phyloP scores from a whole-genome alignment of 1,139 yeast genomes.

The Candida glucosophila region DNA sequence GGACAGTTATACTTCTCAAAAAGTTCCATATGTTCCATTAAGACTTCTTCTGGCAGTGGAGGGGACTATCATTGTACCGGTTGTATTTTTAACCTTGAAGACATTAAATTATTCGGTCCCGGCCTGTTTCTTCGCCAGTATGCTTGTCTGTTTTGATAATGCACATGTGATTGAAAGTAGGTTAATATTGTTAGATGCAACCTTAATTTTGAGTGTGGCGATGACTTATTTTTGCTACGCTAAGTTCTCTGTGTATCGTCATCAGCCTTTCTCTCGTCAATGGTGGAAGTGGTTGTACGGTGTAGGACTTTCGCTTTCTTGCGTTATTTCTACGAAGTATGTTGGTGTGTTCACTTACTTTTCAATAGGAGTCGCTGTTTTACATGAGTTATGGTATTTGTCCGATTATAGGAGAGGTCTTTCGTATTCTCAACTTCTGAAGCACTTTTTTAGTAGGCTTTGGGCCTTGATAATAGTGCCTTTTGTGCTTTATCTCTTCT shows the following conservation, averaged over 20 bases:
- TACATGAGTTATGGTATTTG: constrained; percentile 79
- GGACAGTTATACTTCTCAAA: constrained; percentile 62
- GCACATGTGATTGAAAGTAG: constrained; percentile 92
- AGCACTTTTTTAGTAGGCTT: constrained; percentile 73
- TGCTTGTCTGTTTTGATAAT: constrained; percentile 74
- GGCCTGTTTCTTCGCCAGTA: constrained; percentile 75
- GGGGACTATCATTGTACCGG: constrained; percentile 77
- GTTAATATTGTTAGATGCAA: constrained; percentile 84
- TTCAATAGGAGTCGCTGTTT: constrained; percentile 80
- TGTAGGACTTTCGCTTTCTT: constrained; percentile 81
- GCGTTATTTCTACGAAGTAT: constrained; percentile 89
- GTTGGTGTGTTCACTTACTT: constrained; percentile 90
- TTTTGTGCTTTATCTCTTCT: constrained; percentile 70
- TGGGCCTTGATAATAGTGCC: constrained; percentile 73
- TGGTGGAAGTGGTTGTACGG: constrained; percentile 89
- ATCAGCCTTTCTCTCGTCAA: constrained; percentile 47
- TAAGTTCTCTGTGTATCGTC: constrained; percentile 67
- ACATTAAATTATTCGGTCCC: constrained; percentile 73
- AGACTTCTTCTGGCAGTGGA: constrained; percentile 75
- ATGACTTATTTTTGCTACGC: constrained; percentile 70
- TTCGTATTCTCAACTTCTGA: constrained; percentile 44
- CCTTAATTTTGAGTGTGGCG: constrained; percentile 76
- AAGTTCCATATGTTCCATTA: constrained; percentile 85
- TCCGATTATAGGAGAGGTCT: constrained; percentile 68
- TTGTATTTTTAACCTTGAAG: constrained; percentile 75